These are phyloP conservation scores for Diaporthe australafricana DNA, from an alignment of 2,329 filamentous ascomycete species.

Conservation along the genomic window DNA sequence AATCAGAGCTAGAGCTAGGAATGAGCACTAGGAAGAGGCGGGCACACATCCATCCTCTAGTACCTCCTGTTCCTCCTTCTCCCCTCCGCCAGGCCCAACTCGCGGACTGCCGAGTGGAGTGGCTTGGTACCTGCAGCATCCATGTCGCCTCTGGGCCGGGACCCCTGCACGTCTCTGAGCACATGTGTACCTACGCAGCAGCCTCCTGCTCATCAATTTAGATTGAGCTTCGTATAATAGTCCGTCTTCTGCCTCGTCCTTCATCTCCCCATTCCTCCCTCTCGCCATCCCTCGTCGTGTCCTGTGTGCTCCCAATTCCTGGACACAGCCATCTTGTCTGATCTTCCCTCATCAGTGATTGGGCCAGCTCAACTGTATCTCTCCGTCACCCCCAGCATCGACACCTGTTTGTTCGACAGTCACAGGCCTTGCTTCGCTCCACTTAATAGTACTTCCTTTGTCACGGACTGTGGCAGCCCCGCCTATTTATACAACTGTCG, in stretches of 20 bases:
- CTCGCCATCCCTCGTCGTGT: background rate
- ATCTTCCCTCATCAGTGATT: background rate
- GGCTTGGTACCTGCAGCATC: constrained; percentile 29
- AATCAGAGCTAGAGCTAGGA: constrained; percentile 2
- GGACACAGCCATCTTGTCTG: background rate
- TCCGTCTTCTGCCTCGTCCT: constrained; percentile 3
- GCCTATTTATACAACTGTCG: background rate
- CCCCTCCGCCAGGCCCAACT: background rate
- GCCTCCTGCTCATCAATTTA: constrained; percentile 16
- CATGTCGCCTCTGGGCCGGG: constrained; percentile 1
- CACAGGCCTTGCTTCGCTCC: constrained; percentile 10
- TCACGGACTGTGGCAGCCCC: background rate
- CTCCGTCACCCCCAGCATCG: background rate
- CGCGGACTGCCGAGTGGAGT: constrained; percentile 3
- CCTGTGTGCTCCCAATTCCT: background rate
- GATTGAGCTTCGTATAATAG: constrained; percentile 20
- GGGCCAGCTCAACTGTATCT: background rate
- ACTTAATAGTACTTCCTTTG: background rate
- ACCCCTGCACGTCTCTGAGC: background rate
- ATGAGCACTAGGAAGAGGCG: constrained; percentile 13
- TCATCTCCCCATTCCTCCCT: background rate
- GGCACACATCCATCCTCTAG: background rate
- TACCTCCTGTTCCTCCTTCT: constrained; percentile 5
- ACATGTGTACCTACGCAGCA: background rate
- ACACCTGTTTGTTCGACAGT: background rate